Evolutionary conservation across 2,329 filamentous ascomycete genomes (phyloP), one percentile per base, ranked within the genome.

Genomic region (Cercospora citrullina): DNA sequence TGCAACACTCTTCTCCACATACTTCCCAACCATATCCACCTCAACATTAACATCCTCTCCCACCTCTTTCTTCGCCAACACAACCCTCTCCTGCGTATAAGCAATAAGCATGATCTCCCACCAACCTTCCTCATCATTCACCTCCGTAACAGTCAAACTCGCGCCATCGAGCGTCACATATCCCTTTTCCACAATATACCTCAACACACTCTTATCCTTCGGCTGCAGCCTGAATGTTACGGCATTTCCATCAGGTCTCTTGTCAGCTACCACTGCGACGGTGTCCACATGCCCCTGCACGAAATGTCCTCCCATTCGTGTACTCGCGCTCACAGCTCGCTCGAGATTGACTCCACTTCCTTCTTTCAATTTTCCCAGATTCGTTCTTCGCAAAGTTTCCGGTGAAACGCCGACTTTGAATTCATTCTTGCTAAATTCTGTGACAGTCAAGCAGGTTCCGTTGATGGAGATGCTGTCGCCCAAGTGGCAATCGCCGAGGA

Each of bases 221-320:
- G 94, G 94, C 78, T 86, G 84, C 79, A 99, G 89, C 42, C 94
- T 87, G 79, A 98, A 91, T 0, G 92, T 96, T 69, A 96, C 80
- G 6, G 95, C 92, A 81, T 98, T 97, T 66, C 94, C 93, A 80
- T 99, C 95, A 3, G 90, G 89, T 18, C 86, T 89, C 39, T 91
- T 87, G 53, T 87, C 86, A 45, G 90, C 77, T 69, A 99, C 91
- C 53, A 86, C 87, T 0, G 94, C 95, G 45, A 90, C 89, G 10
- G 93, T 94, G 80, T 99, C 96, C 69, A 99, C 94, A 80, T 99
- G 95, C 48, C 95, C 95, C 82, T 99, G 96, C 33, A 98, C 94
- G 76, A 98, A 97, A 82, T 99, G 95, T 0, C 95, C 95, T 58
- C 96, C 95, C 93, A 99, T 98, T 65, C 95, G 92, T 57, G 94